These are phyloP conservation scores for Lactarius evosmus DNA, from an alignment of 768 basidiomycete species.

Conservation along the genomic window DNA sequence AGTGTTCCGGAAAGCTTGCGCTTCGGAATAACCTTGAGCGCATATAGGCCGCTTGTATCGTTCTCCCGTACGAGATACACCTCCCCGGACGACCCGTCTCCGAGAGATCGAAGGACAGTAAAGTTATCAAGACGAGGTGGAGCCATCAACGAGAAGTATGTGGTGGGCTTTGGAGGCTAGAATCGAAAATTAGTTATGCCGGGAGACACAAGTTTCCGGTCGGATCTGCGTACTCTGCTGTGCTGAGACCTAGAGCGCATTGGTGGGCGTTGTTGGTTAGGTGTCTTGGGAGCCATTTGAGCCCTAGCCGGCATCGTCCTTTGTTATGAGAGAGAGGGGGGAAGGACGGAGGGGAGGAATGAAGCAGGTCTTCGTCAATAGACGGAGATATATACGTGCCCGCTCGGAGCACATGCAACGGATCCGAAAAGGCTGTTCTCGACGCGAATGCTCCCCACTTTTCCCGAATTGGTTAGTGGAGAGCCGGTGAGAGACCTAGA, in stretches of 20 bases:
- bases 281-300: not conserved
- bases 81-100: conserved; percentile 20
- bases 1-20: conserved; percentile 4
- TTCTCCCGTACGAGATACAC: conserved; percentile 20
- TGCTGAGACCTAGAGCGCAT: not conserved
- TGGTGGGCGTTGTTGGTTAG: not conserved
- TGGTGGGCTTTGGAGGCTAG: conserved; percentile 13
- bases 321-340: not conserved
- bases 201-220: not conserved
- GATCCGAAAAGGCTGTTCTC: conserved; percentile 14
- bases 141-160: conserved; percentile 16
- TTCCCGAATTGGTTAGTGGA: conserved; percentile 6
- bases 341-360: not conserved
- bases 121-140: conserved; percentile 19
- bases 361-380: not conserved
- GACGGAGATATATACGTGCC: conserved; percentile 9
- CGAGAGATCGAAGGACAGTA: conserved; percentile 13
- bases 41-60: conserved; percentile 18
- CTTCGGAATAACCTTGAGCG: conserved; percentile 23
- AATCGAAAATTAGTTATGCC: conserved; percentile 1
- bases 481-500: not conserved
- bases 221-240: conserved; percentile 1
- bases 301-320: not conserved
- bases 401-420: conserved; percentile 3
- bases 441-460: conserved; percentile 1